Evolutionary conservation across 345 rosid species (phyloP).

Genomic region (Triadica sebifera): DNA sequence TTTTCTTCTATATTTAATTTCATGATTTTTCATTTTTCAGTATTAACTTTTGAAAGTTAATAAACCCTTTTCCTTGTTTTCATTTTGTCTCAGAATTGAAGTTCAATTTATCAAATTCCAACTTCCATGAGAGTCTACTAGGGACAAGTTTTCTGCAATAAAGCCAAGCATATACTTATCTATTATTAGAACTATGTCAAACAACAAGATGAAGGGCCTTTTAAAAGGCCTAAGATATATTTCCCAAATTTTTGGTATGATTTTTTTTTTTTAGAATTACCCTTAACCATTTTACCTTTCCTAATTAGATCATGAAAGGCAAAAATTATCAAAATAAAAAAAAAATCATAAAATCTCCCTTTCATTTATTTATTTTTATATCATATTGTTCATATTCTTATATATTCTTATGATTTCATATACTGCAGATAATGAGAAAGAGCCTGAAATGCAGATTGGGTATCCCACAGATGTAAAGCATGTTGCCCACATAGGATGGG

Average conservation of each 20-base stretch:
- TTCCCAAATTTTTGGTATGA: constrained; percentile 69
- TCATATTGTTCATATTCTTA: neutral
- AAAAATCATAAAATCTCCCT: no score
- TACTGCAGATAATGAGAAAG: constrained; percentile 67
- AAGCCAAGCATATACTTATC: neutral
- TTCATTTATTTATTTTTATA: neutral
- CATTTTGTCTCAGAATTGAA: constrained; percentile 13
- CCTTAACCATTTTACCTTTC: no score
- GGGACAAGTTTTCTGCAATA: neutral
- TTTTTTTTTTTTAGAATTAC: neutral
- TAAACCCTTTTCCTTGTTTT: neutral
- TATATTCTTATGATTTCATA: neutral
- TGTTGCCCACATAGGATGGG: constrained; percentile 93
- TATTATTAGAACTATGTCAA: constrained; percentile 34
- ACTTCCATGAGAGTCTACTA: neutral
- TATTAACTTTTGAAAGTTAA: neutral
- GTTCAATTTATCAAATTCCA: neutral
- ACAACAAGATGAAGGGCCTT: constrained; percentile 76
- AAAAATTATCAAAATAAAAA: no score
- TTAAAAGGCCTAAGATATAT: constrained; percentile 72
- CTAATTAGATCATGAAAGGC: no score
- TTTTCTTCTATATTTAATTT: neutral
- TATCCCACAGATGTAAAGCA: constrained; percentile 90
- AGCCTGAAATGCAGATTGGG: constrained; percentile 80
- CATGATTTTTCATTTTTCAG: neutral